A percentile compares a stretch with the other conserved stretches of the same genome.
Evolutionary conservation across 2,329 filamentous ascomycete genomes (phyloP).

Genomic region (Hypoxylon sp.): DNA sequence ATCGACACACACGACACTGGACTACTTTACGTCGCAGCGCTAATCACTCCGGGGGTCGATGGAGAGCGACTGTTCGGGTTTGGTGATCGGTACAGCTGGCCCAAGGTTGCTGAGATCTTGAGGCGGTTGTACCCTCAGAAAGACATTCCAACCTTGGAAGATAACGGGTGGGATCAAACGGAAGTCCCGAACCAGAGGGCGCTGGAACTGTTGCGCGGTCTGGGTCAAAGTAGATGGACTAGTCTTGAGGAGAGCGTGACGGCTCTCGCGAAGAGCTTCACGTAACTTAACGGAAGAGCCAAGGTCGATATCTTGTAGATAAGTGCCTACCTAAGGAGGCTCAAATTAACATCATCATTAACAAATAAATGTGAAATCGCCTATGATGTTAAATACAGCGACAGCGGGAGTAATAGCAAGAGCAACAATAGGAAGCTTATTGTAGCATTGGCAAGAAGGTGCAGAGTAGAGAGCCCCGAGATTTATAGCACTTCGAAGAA

Average conservation of each 20-base stretch:
- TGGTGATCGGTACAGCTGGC: slow-evolving; percentile 53
- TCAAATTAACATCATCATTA: too few species aligned
- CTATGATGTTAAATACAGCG: too few species aligned
- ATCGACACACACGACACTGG: slow-evolving; percentile 53
- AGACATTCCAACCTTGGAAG: slow-evolving; percentile 45
- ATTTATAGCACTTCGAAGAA: too few species aligned
- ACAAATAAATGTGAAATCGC: too few species aligned
- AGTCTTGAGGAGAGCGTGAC: slow-evolving; percentile 52
- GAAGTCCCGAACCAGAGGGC: slow-evolving; percentile 53
- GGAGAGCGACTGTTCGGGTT: slow-evolving; percentile 54
- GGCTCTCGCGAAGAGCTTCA: slow-evolving; percentile 44
- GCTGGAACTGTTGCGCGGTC: slow-evolving; percentile 47
- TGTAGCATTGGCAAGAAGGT: too few species aligned
- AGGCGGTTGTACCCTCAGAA: slow-evolving; percentile 50
- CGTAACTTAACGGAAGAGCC: not conserved
- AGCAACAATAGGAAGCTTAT: too few species aligned
- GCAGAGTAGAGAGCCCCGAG: too few species aligned
- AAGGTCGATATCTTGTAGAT: not conserved
- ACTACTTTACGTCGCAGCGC: slow-evolving; percentile 53
- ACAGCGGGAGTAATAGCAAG: too few species aligned
- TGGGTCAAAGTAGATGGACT: slow-evolving; percentile 53
- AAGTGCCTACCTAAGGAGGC: too few species aligned
- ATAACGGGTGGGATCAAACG: slow-evolving; percentile 52
- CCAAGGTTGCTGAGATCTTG: slow-evolving; percentile 51
- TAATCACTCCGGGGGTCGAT: slow-evolving; percentile 50